phyloP scores from a whole-genome alignment of 257 asterid species.

The Ligustrum vulgare region DNA sequence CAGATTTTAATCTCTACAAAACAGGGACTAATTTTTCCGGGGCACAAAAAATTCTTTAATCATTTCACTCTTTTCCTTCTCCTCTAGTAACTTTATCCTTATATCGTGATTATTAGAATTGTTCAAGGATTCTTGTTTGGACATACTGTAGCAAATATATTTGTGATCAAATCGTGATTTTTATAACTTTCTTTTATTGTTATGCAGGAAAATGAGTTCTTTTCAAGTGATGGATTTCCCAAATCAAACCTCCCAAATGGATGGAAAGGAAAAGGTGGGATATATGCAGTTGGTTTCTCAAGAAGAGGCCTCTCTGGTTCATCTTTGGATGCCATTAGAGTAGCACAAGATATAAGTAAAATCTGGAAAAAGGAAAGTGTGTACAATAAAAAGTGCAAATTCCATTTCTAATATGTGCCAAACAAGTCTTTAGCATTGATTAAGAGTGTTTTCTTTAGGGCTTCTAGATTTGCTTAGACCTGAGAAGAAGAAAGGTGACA shows the following conservation, averaged over 20 bases:
- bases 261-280: conserved; percentile 86
- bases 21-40: too few species aligned
- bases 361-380: conserved; percentile 72
- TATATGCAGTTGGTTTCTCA: conserved; percentile 88
- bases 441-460: conserved; percentile 13
- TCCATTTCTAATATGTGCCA: conserved; percentile 20
- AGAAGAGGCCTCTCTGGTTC: conserved; percentile 91
- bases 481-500: conserved; percentile 11
- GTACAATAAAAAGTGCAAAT: conserved; percentile 48
- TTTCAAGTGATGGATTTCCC: conserved; percentile 72
- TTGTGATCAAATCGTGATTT: background rate
- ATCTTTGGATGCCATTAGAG: conserved; percentile 65
- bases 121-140: background rate
- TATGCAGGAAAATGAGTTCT: conserved; percentile 67
- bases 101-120: background rate
- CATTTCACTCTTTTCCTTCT: background rate
- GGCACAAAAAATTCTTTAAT: background rate
- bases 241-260: conserved; percentile 75
- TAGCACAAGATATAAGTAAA: conserved; percentile 71
- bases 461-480: conserved; percentile 28
- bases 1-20: too few species aligned
- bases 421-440: background rate
- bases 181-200: background rate
- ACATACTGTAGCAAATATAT: background rate
- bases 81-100: background rate